phyloP scores from a whole-genome alignment of 805 yeast species.

The Pichia insulana region DNA sequence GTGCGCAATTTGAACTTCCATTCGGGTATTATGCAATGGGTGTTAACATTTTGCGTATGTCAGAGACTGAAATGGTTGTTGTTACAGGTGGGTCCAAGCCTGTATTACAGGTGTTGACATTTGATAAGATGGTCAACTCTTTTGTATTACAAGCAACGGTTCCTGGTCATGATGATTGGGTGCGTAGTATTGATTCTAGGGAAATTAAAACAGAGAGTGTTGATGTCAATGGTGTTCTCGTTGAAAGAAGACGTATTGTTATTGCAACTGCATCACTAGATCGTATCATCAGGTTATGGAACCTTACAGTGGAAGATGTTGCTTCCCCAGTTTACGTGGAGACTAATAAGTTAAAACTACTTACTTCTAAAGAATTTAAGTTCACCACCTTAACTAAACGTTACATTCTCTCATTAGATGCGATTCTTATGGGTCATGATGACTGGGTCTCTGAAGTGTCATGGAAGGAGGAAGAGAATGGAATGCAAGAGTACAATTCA shows the following conservation, averaged over 20 bases:
- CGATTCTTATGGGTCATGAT: slow-evolving; percentile 94
- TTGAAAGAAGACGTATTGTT: slow-evolving; percentile 40
- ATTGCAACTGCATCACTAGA: slow-evolving; percentile 93
- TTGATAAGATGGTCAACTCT: slow-evolving; percentile 33
- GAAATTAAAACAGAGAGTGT: slow-evolving; percentile 27
- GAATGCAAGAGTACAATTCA: slow-evolving; percentile 18
- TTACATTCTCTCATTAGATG: slow-evolving; percentile 68
- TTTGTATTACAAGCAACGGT: slow-evolving; percentile 30
- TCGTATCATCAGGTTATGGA: slow-evolving; percentile 86
- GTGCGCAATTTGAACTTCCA: slow-evolving; percentile 27
- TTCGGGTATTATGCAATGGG: slow-evolving; percentile 44
- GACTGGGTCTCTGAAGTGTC: slow-evolving; percentile 86
- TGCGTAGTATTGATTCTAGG: slow-evolving; percentile 61
- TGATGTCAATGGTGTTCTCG: neutral
- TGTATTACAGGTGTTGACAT: slow-evolving; percentile 35
- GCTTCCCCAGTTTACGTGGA: slow-evolving; percentile 41
- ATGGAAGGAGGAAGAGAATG: slow-evolving; percentile 56
- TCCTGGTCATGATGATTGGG: slow-evolving; percentile 96
- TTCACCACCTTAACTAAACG: slow-evolving; percentile 35
- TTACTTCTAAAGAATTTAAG: slow-evolving; percentile 67
- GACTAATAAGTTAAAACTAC: slow-evolving; percentile 38
- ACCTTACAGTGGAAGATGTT: slow-evolving; percentile 49
- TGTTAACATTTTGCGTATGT: slow-evolving; percentile 28
- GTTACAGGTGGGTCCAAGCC: slow-evolving; percentile 70
- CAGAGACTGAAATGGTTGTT: slow-evolving; percentile 33